phyloP scores from a whole-genome alignment of 192 early-diverging fungal species.

The Neocallimastix lanati region DNA sequence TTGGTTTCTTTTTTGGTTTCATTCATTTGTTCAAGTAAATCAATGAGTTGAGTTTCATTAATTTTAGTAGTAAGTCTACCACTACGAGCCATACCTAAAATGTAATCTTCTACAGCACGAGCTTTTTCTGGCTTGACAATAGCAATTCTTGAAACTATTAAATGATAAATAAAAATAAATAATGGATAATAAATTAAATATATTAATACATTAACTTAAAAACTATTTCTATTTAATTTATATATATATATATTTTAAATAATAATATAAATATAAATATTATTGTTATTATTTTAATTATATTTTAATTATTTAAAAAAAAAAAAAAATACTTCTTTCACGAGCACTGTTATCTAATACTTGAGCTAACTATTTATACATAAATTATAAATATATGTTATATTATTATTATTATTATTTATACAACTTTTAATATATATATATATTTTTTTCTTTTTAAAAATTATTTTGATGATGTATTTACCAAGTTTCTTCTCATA shows the following conservation, averaged over 20 bases:
- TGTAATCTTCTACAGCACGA: constrained; percentile 2
- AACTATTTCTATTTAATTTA: too few relatives aligned
- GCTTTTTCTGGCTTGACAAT: constrained; percentile 1
- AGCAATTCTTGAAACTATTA: not conserved
- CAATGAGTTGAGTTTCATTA: constrained; percentile 1
- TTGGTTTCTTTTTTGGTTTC: constrained; percentile 3
- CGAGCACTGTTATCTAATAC: not conserved
- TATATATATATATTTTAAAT: too few relatives aligned
- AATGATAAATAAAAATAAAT: not conserved
- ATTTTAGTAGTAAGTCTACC: not conserved
- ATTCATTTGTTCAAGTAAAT: constrained; percentile 2
- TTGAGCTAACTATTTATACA: not conserved
- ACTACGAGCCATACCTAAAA: constrained; percentile 2
- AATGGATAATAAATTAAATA: too few relatives aligned
- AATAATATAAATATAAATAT: too few relatives aligned
- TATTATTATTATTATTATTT: not conserved
- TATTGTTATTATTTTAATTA: too few relatives aligned
- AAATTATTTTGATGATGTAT: not conserved
- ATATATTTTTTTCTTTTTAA: too few relatives aligned
- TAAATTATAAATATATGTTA: not conserved
- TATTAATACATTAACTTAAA: too few relatives aligned
- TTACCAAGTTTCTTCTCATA: not conserved
- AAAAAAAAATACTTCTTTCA: not conserved
- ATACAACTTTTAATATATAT: too few relatives aligned
- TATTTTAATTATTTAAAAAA: too few relatives aligned